Evolutionary conservation across 495 filamentous ascomycete genomes (phyloP).

Genomic region (Trichoderma orchidacearum): DNA sequence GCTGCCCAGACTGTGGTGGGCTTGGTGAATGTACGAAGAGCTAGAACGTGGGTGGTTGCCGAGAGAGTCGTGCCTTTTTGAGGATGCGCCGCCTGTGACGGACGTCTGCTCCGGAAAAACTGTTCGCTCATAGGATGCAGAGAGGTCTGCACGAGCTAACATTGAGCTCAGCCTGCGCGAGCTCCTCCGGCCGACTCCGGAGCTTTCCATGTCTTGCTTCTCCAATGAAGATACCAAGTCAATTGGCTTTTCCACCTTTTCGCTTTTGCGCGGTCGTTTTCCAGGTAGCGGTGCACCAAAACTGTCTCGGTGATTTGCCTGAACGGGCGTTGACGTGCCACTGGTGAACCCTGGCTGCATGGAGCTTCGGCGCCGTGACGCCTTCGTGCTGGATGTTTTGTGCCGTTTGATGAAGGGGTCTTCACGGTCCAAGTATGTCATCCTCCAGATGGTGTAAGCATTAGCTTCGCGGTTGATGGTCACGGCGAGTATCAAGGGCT

Average conservation of each 20-base stretch:
- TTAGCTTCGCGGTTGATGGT: slow-evolving; percentile 63
- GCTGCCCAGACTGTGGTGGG: slow-evolving; percentile 28
- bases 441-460: slow-evolving; percentile 67
- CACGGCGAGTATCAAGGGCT: slow-evolving; percentile 55
- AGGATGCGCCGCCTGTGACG: slow-evolving; percentile 29
- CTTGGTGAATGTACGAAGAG: slow-evolving; percentile 19
- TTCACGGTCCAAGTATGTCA: slow-evolving; percentile 50
- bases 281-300: slow-evolving; percentile 31
- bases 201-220: slow-evolving; percentile 40
- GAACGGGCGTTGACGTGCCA: slow-evolving; percentile 68
- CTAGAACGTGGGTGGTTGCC: slow-evolving; percentile 43
- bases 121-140: slow-evolving; percentile 57
- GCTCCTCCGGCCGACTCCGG: slow-evolving; percentile 52
- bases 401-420: slow-evolving; percentile 37
- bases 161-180: slow-evolving; percentile 86
- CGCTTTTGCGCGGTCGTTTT: slow-evolving; percentile 29
- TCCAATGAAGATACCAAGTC: slow-evolving; percentile 54
- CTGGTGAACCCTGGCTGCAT: slow-evolving; percentile 63
- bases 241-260: slow-evolving; percentile 34
- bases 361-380: slow-evolving; percentile 67
- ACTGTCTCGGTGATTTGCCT: slow-evolving; percentile 33
- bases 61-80: slow-evolving; percentile 55
- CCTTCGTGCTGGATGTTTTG: slow-evolving; percentile 33
- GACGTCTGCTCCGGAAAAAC: slow-evolving; percentile 58
- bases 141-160: slow-evolving; percentile 80